Base-by-base conservation (phyloP, 2,329 filamentous ascomycete species). In the Beauveria brongniartii region DNA sequence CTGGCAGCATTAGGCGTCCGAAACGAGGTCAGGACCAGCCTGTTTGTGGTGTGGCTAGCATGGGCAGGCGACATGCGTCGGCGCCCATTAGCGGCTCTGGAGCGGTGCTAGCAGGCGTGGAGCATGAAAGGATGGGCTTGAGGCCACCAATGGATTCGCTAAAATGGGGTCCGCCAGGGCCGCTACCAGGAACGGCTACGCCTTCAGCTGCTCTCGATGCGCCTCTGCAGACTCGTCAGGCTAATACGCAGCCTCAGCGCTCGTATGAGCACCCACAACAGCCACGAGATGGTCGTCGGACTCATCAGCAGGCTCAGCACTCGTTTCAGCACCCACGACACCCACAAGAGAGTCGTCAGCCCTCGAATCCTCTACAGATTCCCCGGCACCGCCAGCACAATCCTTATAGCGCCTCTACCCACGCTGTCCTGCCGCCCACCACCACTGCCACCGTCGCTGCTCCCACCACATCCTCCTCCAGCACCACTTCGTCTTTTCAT, bases 1-100 rank as follows among this genome's bases (percentile, higher is more conserved):
- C 73, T 9, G 79, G 82, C 59, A 87, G 84, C 71, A 68, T 86
- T 58, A 80, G 82, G 54, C 80, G 80, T 24, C 73, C 78, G 34
- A 86, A 84, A 71, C 77, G 80, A 63, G 77, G 75, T 62, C 72
- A 51, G 44, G 22, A 26, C n/a, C 54, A 55, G 26, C 18, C 61
- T 12, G 47, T 41, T 30, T 54, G 73, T 63, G 74, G 78, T 58
- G 69, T 73, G 26, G 74, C 71, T 66, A 72, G 67, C 65, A 74
- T 73, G 66, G 75, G 73, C 64, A 79, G 76, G 70, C 80, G 82
- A 55, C 77, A 83, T 72, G 77, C 79, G 60, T 84, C 83, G 67
- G 82, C 80, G 50, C 80, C 82, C 60, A 70, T 76, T 61, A 70
- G 73, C 65, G 67, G 69, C 67, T 50, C 59, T 34, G 65, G 65